phyloP scores from a whole-genome alignment of 768 basidiomycete genomes.

The Termitomyces sp. region DNA sequence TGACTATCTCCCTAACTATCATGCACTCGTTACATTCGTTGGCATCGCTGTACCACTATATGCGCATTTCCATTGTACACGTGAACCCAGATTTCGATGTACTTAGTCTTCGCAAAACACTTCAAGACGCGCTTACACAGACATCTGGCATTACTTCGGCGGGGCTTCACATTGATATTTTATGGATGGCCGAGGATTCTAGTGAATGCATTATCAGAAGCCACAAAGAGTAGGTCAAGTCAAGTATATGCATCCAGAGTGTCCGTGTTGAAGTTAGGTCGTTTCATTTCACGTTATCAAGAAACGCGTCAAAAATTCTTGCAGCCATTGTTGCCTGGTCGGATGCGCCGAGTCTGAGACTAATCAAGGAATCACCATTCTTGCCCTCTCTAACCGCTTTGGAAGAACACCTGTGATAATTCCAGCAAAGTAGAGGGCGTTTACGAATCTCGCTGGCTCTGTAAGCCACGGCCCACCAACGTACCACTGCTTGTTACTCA shows the following conservation, averaged over 20 bases:
- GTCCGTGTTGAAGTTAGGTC: not conserved
- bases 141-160: conserved; percentile 53
- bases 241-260: not conserved
- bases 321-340: conserved; percentile 29
- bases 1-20: not conserved
- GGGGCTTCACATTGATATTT: conserved; percentile 52
- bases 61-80: conserved; percentile 41
- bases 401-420: conserved; percentile 3
- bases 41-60: conserved; percentile 38
- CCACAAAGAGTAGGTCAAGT: conserved; percentile 31
- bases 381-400: conserved; percentile 31
- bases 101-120: conserved; percentile 45
- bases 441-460: not conserved
- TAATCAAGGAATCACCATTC: conserved; percentile 38
- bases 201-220: conserved; percentile 38
- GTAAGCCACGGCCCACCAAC: not conserved
- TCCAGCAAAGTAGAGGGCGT: not conserved
- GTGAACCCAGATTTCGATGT: conserved; percentile 29
- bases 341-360: conserved; percentile 27
- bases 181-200: conserved; percentile 47
- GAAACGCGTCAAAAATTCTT: conserved; percentile 32
- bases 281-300: conserved; percentile 9
- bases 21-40: conserved; percentile 21
- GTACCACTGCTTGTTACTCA: not conserved
- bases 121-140: conserved; percentile 54